A percentile compares a stretch with the other conserved stretches of the same genome.
These are phyloP conservation scores for Pseudogymnoascus sp. DNA, from an alignment of 2,329 filamentous ascomycete species.

Conservation along the genomic window DNA sequence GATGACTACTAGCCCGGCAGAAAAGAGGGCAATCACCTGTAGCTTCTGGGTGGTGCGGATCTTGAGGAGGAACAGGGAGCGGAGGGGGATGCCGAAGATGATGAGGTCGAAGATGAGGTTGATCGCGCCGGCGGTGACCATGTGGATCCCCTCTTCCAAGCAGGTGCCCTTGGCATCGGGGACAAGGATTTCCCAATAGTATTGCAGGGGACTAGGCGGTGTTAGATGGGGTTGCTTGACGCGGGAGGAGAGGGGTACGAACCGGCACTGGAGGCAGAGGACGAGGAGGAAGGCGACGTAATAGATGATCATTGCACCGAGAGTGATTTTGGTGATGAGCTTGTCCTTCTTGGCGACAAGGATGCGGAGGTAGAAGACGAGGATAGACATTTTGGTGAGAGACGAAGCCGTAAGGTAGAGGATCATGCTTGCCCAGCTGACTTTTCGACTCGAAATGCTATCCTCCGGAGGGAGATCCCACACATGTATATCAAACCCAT, in stretches of 20 bases:
- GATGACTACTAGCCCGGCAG: background rate
- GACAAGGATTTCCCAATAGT: background rate
- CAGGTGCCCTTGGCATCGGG: background rate
- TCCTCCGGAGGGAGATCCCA: slow-evolving; percentile 32
- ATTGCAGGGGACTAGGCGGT: background rate
- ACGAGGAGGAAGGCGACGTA: background rate
- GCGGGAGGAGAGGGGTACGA: background rate
- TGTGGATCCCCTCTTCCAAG: background rate
- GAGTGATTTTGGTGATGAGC: background rate
- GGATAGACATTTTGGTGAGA: slow-evolving; percentile 11
- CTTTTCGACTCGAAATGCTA: slow-evolving; percentile 27
- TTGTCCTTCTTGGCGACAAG: background rate
- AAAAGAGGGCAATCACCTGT: background rate
- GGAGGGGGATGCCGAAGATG: slow-evolving; percentile 2
- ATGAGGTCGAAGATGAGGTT: slow-evolving; percentile 1
- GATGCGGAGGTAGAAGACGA: slow-evolving; percentile 12
- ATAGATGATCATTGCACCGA: background rate
- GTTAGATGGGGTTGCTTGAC: background rate
- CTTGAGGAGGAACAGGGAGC: slow-evolving; percentile 1
- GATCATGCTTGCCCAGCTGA: slow-evolving; percentile 8
- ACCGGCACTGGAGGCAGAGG: slow-evolving; percentile 5
- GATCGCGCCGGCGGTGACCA: background rate
- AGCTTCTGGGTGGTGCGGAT: slow-evolving; percentile 8
- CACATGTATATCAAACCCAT: slow-evolving; percentile 32
- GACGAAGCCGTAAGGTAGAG: slow-evolving; percentile 8